Conservation (phyloP, 306 rosid genomes). For the Rubus idaeus region DNA sequence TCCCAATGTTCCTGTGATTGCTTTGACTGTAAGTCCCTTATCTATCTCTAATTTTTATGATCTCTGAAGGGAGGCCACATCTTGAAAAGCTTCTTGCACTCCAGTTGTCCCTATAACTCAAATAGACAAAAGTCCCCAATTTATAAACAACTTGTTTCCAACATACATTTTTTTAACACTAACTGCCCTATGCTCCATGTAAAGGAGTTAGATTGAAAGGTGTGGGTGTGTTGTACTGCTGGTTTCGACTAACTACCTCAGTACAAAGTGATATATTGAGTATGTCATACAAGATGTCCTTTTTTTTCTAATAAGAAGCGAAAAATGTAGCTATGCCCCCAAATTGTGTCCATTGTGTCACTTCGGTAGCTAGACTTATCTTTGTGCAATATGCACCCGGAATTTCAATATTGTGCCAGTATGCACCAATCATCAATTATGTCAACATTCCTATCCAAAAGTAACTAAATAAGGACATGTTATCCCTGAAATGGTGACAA, state of each 20-base stretch:
- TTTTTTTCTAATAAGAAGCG: background rate
- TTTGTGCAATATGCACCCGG: background rate
- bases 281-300: background rate
- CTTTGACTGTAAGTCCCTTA: slow-evolving; percentile 67
- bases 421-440: background rate
- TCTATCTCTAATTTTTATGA: slow-evolving; percentile 11
- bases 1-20: slow-evolving; percentile 83
- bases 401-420: background rate
- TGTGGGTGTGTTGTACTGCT: background rate
- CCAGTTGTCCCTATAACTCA: background rate
- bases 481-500: background rate
- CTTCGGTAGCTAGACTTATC: background rate
- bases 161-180: too few relatives aligned
- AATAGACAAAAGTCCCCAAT: background rate
- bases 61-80: background rate
- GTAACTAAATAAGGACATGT: background rate
- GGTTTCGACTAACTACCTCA: background rate
- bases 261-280: background rate
- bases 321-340: background rate
- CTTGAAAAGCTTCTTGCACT: background rate
- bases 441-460: background rate
- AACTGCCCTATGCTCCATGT: background rate
- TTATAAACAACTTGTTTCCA: background rate
- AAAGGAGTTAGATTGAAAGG: background rate
- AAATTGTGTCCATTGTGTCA: background rate